These are phyloP conservation scores for Phaseolus lunatus DNA, from an alignment of 306 rosid genomes.

Conservation along the genomic window DNA sequence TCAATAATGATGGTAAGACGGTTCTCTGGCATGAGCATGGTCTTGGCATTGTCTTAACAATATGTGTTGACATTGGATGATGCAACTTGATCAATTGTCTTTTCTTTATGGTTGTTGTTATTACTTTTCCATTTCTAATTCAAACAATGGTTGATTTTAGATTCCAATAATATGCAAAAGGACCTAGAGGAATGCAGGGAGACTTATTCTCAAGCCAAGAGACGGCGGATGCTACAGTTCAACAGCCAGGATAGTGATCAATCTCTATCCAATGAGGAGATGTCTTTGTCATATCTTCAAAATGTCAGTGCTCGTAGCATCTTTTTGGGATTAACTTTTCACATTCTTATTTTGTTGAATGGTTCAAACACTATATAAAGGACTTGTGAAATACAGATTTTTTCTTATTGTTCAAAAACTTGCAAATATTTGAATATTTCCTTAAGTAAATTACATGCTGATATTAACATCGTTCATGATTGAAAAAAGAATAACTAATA, in stretches of 20 bases:
- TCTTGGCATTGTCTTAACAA: slow-evolving; percentile 34
- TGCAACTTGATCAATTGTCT: slow-evolving; percentile 15
- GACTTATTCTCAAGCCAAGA: slow-evolving; percentile 71
- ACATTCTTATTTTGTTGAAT: neutral
- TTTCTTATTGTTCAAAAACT: slow-evolving; percentile 23
- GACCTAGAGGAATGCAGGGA: slow-evolving; percentile 68
- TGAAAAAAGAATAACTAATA: slow-evolving; percentile 7
- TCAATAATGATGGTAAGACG: slow-evolving; percentile 52
- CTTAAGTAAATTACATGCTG: slow-evolving; percentile 31
- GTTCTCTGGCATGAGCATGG: slow-evolving; percentile 27
- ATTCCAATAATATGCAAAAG: slow-evolving; percentile 61
- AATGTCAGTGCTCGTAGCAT: slow-evolving; percentile 60
- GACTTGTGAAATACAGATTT: slow-evolving; percentile 10
- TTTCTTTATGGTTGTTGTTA: slow-evolving; percentile 8
- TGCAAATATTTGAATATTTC: slow-evolving; percentile 8
- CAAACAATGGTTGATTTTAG: slow-evolving; percentile 56
- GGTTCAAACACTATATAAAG: slow-evolving; percentile 17
- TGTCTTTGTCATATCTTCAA: slow-evolving; percentile 62
- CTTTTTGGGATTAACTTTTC: slow-evolving; percentile 27
- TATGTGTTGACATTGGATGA: neutral
- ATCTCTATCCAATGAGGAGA: slow-evolving; percentile 60
- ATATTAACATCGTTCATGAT: slow-evolving; percentile 27
- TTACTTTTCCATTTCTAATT: slow-evolving; percentile 43
- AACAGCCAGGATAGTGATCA: slow-evolving; percentile 55
- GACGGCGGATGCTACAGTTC: slow-evolving; percentile 93